A percentile compares a stretch with the other conserved stretches of the same genome.
Conservation (phyloP, 495 filamentous ascomycete genomes). For the Aspergillus mulundensis region DNA sequence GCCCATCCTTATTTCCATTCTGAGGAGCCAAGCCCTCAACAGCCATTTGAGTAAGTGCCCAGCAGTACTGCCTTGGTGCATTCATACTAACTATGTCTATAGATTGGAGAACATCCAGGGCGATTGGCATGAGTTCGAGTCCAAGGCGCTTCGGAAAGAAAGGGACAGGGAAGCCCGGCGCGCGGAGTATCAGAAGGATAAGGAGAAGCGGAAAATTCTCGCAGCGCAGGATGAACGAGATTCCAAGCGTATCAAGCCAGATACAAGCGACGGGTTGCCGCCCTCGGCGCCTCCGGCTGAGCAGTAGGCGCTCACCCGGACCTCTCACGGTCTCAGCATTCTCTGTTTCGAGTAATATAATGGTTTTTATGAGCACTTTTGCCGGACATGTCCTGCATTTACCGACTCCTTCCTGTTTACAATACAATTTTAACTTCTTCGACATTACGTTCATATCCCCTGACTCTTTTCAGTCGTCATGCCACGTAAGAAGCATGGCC, state of each 20-base stretch:
- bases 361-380: neutral
- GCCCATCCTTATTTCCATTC: slow-evolving; percentile 83
- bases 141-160: slow-evolving; percentile 88
- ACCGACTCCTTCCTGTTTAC: neutral
- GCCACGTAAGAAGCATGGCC: neutral
- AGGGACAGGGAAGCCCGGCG: slow-evolving; percentile 77
- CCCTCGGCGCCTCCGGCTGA: neutral
- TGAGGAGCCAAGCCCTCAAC: slow-evolving; percentile 74
- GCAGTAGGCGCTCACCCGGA: neutral
- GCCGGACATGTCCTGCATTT: neutral
- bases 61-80: neutral
- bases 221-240: slow-evolving; percentile 36
- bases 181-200: slow-evolving; percentile 51
- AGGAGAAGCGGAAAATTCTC: slow-evolving; percentile 45
- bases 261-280: slow-evolving; percentile 8
- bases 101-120: slow-evolving; percentile 82
- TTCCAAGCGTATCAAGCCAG: slow-evolving; percentile 33
- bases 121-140: slow-evolving; percentile 99
- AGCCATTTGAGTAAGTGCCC: slow-evolving; percentile 75
- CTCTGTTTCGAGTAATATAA: neutral
- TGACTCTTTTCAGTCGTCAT: neutral
- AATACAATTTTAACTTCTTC: neutral
- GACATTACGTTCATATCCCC: neutral
- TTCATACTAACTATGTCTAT: slow-evolving; percentile 15
- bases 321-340: neutral